Percentiles rank a stretch among this genome's conserved stretches.
These are phyloP conservation scores for Thalia dealbata DNA, from an alignment of 176 grass and related monocot species.

Conservation along the genomic window DNA sequence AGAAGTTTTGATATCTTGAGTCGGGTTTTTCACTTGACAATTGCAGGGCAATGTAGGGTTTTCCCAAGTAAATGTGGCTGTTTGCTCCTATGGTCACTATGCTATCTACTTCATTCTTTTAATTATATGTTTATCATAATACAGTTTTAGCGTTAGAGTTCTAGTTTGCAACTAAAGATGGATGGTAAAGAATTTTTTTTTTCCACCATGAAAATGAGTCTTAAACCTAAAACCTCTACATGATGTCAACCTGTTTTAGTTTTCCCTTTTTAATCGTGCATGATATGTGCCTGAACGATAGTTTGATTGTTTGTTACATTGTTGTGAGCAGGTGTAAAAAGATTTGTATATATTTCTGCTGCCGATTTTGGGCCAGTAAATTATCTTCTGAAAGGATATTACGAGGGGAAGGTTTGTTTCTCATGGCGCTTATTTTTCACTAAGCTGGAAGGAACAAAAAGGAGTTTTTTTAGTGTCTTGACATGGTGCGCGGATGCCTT, in stretches of 20 bases:
- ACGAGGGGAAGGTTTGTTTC: constrained; percentile 70
- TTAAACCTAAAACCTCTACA: too few species aligned
- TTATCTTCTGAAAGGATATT: constrained; percentile 79
- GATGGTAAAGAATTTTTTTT: background rate
- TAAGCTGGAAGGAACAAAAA: background rate
- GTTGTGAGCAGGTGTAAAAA: constrained; percentile 58
- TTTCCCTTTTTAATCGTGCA: background rate
- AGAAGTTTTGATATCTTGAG: too few species aligned
- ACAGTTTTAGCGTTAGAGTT: background rate
- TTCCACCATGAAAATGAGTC: too few species aligned
- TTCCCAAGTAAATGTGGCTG: background rate
- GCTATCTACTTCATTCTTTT: background rate
- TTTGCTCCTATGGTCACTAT: background rate
- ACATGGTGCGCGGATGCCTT: background rate
- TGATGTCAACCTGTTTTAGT: background rate
- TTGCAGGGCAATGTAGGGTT: background rate
- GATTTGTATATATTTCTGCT: constrained; percentile 90
- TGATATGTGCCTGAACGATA: background rate
- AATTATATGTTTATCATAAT: background rate
- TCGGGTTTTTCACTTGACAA: background rate
- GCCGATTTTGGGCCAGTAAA: constrained; percentile 79
- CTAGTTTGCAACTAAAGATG: too few species aligned
- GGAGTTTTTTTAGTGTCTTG: background rate
- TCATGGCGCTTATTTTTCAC: background rate
- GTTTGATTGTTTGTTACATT: background rate